A percentile compares a stretch with the other conserved stretches of the same genome.
Conservation (phyloP, 169 alveolate genomes). For the Perkinsus chesapeaki region DNA sequence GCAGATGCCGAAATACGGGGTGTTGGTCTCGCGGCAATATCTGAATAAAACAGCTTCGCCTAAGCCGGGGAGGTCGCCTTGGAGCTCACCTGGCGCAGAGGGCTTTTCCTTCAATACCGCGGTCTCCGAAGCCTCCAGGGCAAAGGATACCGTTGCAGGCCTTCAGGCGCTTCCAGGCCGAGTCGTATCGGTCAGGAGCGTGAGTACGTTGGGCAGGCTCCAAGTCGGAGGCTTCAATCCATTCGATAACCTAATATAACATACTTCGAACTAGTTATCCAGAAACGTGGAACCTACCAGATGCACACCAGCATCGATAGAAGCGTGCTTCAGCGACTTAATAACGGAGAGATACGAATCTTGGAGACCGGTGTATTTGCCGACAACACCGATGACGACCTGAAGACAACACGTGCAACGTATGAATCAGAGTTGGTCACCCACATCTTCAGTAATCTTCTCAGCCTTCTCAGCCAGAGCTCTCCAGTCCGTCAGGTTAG, state of each 20-base stretch:
- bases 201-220: conserved; percentile 36
- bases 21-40: conserved; percentile 68
- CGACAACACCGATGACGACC: conserved; percentile 80
- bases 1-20: conserved; percentile 85
- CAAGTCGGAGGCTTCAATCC: conserved; percentile 60
- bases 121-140: conserved; percentile 90
- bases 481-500: neutral
- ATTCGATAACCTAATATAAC: conserved; percentile 21
- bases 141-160: conserved; percentile 77
- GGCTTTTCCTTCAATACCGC: conserved; percentile 85
- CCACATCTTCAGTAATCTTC: neutral
- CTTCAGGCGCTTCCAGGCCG: conserved; percentile 56
- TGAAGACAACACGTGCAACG: conserved; percentile 9
- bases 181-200: conserved; percentile 27
- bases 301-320: conserved; percentile 61
- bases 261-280: neutral
- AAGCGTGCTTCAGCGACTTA: conserved; percentile 85
- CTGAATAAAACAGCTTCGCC: conserved; percentile 44
- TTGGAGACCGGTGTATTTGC: conserved; percentile 81
- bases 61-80: neutral
- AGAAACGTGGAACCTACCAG: conserved; percentile 30
- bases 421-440: neutral
- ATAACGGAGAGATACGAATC: conserved; percentile 85
- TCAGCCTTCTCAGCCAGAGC: conserved; percentile 11
- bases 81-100: conserved; percentile 8